Percentiles rank a stretch among this genome's conserved stretches.
Evolutionary conservation across 2,329 filamentous ascomycete genomes (phyloP).

Genomic region (Fusarium sp.): DNA sequence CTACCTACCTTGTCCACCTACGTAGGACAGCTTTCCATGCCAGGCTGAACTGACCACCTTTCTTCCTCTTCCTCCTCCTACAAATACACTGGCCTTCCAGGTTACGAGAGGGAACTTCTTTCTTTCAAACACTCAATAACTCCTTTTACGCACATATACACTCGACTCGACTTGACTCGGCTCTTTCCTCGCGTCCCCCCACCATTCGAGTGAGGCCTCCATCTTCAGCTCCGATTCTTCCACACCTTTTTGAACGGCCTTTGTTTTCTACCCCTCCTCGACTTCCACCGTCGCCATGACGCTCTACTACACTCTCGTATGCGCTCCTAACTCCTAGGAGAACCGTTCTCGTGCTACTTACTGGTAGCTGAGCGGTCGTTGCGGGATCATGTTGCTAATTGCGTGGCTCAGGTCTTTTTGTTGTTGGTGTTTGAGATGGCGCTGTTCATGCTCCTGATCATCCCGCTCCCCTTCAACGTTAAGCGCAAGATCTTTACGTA

Average conservation of each 20-base stretch:
- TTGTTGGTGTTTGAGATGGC: slow-evolving; percentile 86
- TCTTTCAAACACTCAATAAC: not conserved
- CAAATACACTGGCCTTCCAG: slow-evolving; percentile 32
- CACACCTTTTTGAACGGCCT: slow-evolving; percentile 4
- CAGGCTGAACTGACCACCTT: slow-evolving; percentile 47
- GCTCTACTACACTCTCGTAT: slow-evolving; percentile 67
- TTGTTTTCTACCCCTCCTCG: slow-evolving; percentile 36
- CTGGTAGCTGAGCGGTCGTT: not conserved
- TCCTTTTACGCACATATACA: not conserved
- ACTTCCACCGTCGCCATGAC: slow-evolving; percentile 58
- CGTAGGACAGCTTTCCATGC: slow-evolving; percentile 39
- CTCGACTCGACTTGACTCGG: not conserved
- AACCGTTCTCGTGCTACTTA: not conserved
- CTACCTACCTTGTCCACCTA: not conserved
- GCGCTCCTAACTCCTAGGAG: slow-evolving; percentile 29
- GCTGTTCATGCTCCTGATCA: slow-evolving; percentile 80
- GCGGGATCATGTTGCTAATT: slow-evolving; percentile 15
- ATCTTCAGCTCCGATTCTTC: slow-evolving; percentile 11
- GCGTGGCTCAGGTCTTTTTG: slow-evolving; percentile 76
- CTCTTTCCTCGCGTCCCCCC: not conserved
- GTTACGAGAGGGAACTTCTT: not conserved
- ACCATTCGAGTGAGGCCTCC: slow-evolving; percentile 12
- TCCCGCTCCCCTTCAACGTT: slow-evolving; percentile 88
- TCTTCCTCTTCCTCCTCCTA: slow-evolving; percentile 25
- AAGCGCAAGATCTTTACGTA: slow-evolving; percentile 86